A percentile compares a stretch with the other conserved stretches of the same genome.
These are phyloP conservation scores for Aspergillus ochraceoroseus DNA, from an alignment of 2,329 filamentous ascomycete species.

Conservation along the genomic window DNA sequence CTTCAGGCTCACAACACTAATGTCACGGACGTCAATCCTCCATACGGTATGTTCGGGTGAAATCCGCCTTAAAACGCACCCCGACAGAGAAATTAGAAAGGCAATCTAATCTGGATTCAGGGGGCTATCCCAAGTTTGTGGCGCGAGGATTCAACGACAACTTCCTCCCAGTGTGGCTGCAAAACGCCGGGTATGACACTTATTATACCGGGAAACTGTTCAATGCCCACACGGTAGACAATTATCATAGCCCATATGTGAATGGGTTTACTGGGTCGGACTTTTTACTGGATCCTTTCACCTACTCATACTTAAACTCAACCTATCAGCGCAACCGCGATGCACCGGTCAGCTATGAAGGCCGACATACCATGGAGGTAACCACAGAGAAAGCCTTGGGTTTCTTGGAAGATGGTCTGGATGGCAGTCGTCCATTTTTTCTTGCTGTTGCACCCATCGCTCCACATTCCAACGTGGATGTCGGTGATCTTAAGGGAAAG, in stretches of 20 bases:
- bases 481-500: neutral
- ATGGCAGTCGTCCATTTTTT: slow-evolving; percentile 59
- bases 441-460: slow-evolving; percentile 61
- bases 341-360: slow-evolving; percentile 50
- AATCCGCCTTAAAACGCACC: too few species aligned
- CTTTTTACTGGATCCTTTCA: slow-evolving; percentile 61
- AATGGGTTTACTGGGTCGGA: slow-evolving; percentile 58
- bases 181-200: slow-evolving; percentile 60
- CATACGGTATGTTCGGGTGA: slow-evolving; percentile 20
- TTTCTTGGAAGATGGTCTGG: slow-evolving; percentile 58
- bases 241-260: slow-evolving; percentile 56
- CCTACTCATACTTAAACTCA: slow-evolving; percentile 61
- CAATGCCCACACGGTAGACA: slow-evolving; percentile 58
- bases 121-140: slow-evolving; percentile 61
- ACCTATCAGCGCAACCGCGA: slow-evolving; percentile 57
- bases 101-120: slow-evolving; percentile 29
- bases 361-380: slow-evolving; percentile 55
- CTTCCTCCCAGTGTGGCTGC: slow-evolving; percentile 67
- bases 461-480: slow-evolving; percentile 57
- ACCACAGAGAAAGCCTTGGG: slow-evolving; percentile 53
- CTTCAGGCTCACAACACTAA: slow-evolving; percentile 65
- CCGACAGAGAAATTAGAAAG: too few species aligned
- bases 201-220: slow-evolving; percentile 68
- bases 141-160: slow-evolving; percentile 60
- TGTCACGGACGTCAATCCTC: slow-evolving; percentile 49